Percentiles rank a stretch among this genome's conserved stretches.
These are phyloP conservation scores for Candida parachauliodes DNA, from an alignment of 805 yeast genomes.

Conservation along the genomic window DNA sequence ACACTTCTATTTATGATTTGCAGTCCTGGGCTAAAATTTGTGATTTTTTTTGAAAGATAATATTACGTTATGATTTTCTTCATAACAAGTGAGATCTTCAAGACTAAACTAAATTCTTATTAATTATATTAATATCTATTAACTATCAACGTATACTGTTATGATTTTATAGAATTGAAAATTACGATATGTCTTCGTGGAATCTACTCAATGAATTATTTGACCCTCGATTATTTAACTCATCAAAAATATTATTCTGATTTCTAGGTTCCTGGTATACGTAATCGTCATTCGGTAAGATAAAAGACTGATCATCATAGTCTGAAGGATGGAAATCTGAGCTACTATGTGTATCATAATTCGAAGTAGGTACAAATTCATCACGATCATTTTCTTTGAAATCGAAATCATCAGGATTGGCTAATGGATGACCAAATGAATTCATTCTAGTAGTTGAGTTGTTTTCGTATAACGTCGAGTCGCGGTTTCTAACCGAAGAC, in stretches of 20 bases:
- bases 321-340: conserved; percentile 10
- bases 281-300: conserved; percentile 9
- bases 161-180: no score
- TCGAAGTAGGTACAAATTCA: conserved; percentile 5
- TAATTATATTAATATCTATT: no score
- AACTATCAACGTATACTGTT: no score
- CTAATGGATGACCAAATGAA: conserved; percentile 23
- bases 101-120: no score
- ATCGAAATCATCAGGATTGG: conserved; percentile 18
- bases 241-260: conserved; percentile 11
- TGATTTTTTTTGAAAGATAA: no score
- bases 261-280: conserved; percentile 1
- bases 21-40: no score
- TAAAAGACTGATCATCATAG: conserved; percentile 11
- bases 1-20: no score
- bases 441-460: conserved; percentile 18
- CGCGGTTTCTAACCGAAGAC: neutral
- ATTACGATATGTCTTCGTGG: conserved; percentile 9
- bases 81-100: no score
- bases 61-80: no score
- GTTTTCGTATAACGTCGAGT: neutral
- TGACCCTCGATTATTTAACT: conserved; percentile 9
- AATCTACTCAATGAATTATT: conserved; percentile 10
- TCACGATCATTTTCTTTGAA: conserved; percentile 14
- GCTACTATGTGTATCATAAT: conserved; percentile 5